Base-by-base conservation (phyloP, 176 grass and related monocot species). In the Zea mays region DNA sequence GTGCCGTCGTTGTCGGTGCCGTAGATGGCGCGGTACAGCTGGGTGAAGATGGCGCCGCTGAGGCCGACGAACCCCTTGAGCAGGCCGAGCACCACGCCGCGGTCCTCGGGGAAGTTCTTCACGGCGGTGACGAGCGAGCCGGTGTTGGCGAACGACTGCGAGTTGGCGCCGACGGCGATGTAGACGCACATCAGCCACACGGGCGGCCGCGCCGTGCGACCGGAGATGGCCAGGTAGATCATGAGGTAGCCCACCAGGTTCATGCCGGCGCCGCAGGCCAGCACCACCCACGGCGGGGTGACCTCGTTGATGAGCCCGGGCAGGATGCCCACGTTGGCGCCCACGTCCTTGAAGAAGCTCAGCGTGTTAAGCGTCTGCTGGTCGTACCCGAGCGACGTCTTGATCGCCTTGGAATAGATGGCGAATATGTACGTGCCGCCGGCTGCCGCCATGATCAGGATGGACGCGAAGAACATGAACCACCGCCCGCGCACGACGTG, bases 161-260 rank as follows among this genome's bases (percentile, higher is more conserved):
- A 87, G 85, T 96, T 96, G 43, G 87, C 89, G 39, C 93, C 89
- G 20, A 92, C 14, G 65, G 74, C 78, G 72, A 96, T 92, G 82
- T 96, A 96, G 3, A 96, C 2, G 67, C 92, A 96, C 86, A 96
- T 91, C 69, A 87, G 86, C 89, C 89, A 96, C 11, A 93, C 83
- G 1, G 77, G 83, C 0, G 93, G 90, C 12, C 44, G 48, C 36
- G 71, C 41, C 2, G 64, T 74, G 56, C 81, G 83, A 6, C 87
- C 85, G 7, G 87, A 72, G 62, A 93, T 62, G 48, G 87, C 73
- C 6, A 97, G 79, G 75, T 97, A 90, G 80, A 97, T 86, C 90
- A 93, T 93, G 37, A 97, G 75, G 82, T 97, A 93, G 34, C 90
- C 90, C 50, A 48, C 43, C 39, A 97, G 86, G 79, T 97, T 97